Conservation (phyloP, 306 rosid genomes). For the Corylus avellana region DNA sequence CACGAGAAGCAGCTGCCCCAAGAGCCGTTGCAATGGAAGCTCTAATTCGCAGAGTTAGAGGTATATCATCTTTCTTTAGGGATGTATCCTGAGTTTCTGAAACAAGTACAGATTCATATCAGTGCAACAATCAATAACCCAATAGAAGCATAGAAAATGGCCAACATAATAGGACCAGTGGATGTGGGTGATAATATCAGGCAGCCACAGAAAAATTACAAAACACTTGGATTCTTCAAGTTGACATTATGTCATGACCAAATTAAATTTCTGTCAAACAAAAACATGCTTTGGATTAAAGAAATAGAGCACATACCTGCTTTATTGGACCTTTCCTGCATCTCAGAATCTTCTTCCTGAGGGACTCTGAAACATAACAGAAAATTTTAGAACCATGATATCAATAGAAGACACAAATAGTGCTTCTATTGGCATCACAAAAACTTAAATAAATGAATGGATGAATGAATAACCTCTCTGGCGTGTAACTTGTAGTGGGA, state of each 20-base stretch:
- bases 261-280: neutral
- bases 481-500: conserved; percentile 33
- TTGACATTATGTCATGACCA: neutral
- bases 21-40: conserved; percentile 85
- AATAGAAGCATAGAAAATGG: conserved; percentile 6
- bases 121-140: conserved; percentile 13
- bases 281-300: neutral
- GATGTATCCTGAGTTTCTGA: conserved; percentile 43
- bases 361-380: conserved; percentile 44
- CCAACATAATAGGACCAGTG: neutral
- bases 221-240: neutral
- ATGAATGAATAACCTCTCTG: conserved; percentile 56
- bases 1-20: conserved; percentile 92
- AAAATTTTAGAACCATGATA: conserved; percentile 15
- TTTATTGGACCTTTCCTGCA: conserved; percentile 38
- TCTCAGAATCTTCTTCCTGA: conserved; percentile 50
- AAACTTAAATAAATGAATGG: conserved; percentile 1
- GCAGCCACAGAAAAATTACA: neutral
- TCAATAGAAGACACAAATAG: conserved; percentile 20
- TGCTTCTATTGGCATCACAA: conserved; percentile 12
- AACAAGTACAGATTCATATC: conserved; percentile 11
- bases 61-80: conserved; percentile 51
- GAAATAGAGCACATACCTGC: conserved; percentile 50
- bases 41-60: conserved; percentile 65
- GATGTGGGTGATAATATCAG: neutral